Percentiles rank a stretch among this genome's conserved stretches.
These are phyloP conservation scores for Mycena rosella DNA, from an alignment of 768 basidiomycete genomes.

Conservation along the genomic window DNA sequence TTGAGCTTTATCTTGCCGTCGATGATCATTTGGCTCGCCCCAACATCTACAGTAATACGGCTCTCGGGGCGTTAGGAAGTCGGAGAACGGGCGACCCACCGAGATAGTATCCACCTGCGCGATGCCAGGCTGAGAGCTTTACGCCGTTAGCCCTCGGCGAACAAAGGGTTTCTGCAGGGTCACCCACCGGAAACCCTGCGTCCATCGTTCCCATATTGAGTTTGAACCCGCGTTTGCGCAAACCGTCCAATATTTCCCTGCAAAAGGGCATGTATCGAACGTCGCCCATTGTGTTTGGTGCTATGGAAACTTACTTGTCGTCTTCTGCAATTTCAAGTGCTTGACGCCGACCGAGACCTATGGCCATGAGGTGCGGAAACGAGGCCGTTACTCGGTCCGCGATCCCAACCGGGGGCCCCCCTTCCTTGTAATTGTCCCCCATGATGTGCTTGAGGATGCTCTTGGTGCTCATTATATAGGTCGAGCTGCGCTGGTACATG, in stretches of 20 bases:
- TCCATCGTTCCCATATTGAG: constrained; percentile 56
- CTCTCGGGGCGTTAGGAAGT: too few species aligned
- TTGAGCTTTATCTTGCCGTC: constrained; percentile 82
- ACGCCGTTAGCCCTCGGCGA: too few species aligned
- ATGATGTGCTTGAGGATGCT: constrained; percentile 40
- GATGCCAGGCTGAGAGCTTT: constrained; percentile 52
- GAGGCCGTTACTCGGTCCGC: constrained; percentile 54
- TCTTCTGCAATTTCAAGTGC: constrained; percentile 54
- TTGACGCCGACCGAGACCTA: constrained; percentile 46
- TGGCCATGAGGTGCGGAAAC: constrained; percentile 45
- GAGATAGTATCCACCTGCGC: constrained; percentile 67
- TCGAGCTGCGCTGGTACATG: constrained; percentile 58
- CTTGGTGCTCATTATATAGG: constrained; percentile 57
- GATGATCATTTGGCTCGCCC: constrained; percentile 70
- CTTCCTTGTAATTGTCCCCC: constrained; percentile 48
- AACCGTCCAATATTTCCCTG: constrained; percentile 60
- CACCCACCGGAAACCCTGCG: constrained; percentile 50
- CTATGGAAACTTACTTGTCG: constrained; percentile 52
- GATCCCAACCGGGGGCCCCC: constrained; percentile 52
- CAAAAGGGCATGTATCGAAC: background rate
- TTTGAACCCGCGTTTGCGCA: constrained; percentile 63
- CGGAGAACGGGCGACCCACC: constrained; percentile 47
- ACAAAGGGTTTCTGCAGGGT: too few species aligned
- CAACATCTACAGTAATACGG: too few species aligned
- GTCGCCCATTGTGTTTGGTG: background rate